Conservation (phyloP, 768 basidiomycete species). For the Infundibulicybe gibba region DNA sequence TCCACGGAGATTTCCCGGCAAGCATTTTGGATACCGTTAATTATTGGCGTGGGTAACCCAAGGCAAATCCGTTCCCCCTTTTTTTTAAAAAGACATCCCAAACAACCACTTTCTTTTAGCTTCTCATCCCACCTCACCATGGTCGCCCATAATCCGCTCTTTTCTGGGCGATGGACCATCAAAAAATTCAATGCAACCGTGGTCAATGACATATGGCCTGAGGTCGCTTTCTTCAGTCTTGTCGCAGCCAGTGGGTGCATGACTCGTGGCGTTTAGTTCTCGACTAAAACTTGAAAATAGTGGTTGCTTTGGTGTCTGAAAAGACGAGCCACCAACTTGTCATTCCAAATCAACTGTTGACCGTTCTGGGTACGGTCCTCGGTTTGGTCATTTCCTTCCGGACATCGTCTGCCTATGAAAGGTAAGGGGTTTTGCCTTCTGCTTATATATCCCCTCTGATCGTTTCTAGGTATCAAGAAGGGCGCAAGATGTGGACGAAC, state of each 20-base stretch:
- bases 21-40: too few species aligned
- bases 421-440: slow-evolving; percentile 39
- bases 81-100: too few species aligned
- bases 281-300: slow-evolving; percentile 22
- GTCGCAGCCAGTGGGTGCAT: slow-evolving; percentile 48
- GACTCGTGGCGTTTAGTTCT: neutral
- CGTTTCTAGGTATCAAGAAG: slow-evolving; percentile 54
- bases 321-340: slow-evolving; percentile 44
- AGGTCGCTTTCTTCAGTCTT: slow-evolving; percentile 56
- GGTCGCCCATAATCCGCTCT: slow-evolving; percentile 44
- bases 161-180: slow-evolving; percentile 41
- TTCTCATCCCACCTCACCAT: slow-evolving; percentile 15
- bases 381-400: slow-evolving; percentile 72
- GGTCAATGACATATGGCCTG: slow-evolving; percentile 65
- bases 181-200: slow-evolving; percentile 57
- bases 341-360: slow-evolving; percentile 53
- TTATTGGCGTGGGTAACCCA: too few species aligned
- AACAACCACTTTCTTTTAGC: neutral
- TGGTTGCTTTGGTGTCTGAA: slow-evolving; percentile 54
- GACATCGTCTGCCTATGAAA: slow-evolving; percentile 68
- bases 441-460: neutral
- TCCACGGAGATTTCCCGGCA: too few species aligned
- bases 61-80: too few species aligned
- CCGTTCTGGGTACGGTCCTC: slow-evolving; percentile 72
- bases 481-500: slow-evolving; percentile 67